Percentiles rank a stretch among this genome's conserved stretches.
Conservation (phyloP, 1,139 yeast genomes). For the Saccharomyces hybrid region DNA sequence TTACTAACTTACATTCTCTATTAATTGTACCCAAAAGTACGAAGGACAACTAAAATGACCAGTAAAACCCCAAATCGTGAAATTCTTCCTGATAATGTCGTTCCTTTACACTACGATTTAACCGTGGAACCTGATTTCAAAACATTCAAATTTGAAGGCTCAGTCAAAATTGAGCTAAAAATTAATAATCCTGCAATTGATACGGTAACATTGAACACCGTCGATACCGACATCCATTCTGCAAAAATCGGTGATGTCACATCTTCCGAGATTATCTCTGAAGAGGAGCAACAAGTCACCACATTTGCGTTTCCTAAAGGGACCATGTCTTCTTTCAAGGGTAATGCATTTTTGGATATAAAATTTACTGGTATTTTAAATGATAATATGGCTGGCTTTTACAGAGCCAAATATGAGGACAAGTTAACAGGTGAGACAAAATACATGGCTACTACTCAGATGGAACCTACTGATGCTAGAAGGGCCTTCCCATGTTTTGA, state of each 20-base stretch:
- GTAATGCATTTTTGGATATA: slow-evolving; percentile 39
- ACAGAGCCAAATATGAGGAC: slow-evolving; percentile 65
- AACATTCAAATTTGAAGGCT: slow-evolving; percentile 63
- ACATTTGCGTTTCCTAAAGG: slow-evolving; percentile 48
- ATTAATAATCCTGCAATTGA: slow-evolving; percentile 40
- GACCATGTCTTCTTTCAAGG: slow-evolving; percentile 35
- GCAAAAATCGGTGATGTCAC: slow-evolving; percentile 39
- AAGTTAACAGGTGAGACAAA: slow-evolving; percentile 50
- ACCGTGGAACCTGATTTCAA: slow-evolving; percentile 67
- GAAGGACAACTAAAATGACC: slow-evolving; percentile 3
- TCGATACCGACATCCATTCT: slow-evolving; percentile 55
- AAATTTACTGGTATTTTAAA: slow-evolving; percentile 64
- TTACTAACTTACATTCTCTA: not conserved
- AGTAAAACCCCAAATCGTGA: slow-evolving; percentile 36
- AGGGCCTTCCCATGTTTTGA: slow-evolving; percentile 80
- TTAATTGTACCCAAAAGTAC: not conserved
- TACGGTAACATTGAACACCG: slow-evolving; percentile 40
- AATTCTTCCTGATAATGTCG: slow-evolving; percentile 64
- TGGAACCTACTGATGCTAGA: slow-evolving; percentile 82
- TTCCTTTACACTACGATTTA: slow-evolving; percentile 63
- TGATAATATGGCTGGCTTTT: slow-evolving; percentile 73
- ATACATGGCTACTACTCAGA: slow-evolving; percentile 70
- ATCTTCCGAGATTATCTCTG: slow-evolving; percentile 33
- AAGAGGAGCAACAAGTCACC: slow-evolving; percentile 55
- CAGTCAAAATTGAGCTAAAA: slow-evolving; percentile 53